Evolutionary conservation across 2,329 filamentous ascomycete species (phyloP).

Genomic region (Fusarium subglutinans): DNA sequence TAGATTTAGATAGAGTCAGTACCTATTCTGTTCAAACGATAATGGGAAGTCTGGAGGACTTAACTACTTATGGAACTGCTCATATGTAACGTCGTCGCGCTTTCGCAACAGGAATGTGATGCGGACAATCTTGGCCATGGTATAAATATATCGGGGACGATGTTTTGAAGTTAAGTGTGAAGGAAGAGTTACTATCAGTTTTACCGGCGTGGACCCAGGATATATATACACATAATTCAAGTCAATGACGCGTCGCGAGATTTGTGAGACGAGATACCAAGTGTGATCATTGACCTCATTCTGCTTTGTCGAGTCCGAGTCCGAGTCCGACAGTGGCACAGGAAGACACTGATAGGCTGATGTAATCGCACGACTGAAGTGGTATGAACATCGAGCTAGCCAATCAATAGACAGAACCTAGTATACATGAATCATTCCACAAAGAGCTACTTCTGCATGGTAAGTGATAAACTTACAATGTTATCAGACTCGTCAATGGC

Average conservation of each 20-base stretch:
- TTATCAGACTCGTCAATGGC: not conserved
- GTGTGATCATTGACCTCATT: not conserved
- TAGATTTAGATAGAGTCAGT: not conserved
- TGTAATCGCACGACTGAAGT: not conserved
- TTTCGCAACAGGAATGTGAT: not conserved
- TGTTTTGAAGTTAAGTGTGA: not conserved
- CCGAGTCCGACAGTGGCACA: not conserved
- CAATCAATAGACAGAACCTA: not conserved
- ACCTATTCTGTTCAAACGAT: not conserved
- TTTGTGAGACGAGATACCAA: not conserved
- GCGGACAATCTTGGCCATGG: not conserved
- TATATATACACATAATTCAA: not conserved
- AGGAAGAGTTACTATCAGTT: rapidly evolving
- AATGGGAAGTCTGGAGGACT: not conserved
- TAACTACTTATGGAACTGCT: not conserved
- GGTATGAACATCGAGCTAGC: not conserved
- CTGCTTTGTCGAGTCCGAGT: not conserved
- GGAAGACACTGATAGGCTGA: not conserved
- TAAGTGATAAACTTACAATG: not conserved
- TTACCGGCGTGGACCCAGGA: rapidly evolving
- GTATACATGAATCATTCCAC: rapidly evolving
- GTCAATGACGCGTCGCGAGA: not conserved
- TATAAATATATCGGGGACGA: no score
- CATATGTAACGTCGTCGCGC: not conserved
- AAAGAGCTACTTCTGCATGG: not conserved